A percentile compares a stretch with the other conserved stretches of the same genome.
Conservation (phyloP, 2,329 filamentous ascomycete genomes). For the Cercospora zeina region DNA sequence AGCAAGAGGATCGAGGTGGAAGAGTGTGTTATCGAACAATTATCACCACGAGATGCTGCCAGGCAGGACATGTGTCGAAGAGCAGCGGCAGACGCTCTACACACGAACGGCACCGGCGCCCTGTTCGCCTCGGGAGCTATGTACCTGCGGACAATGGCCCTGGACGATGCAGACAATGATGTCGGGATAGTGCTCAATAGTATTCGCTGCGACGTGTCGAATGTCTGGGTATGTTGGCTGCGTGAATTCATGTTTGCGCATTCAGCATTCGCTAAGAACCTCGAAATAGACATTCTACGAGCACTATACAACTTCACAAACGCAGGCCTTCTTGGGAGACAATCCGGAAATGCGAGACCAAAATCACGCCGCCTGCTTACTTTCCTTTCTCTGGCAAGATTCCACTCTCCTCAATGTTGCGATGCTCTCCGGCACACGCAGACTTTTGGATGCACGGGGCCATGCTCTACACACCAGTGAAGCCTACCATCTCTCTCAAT, state of each 20-base stretch:
- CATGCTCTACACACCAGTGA: neutral
- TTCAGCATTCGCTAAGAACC: neutral
- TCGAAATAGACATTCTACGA: neutral
- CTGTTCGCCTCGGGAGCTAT: slow-evolving; percentile 15
- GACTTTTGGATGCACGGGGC: neutral
- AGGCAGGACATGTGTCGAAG: neutral
- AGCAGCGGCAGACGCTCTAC: neutral
- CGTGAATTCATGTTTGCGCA: neutral
- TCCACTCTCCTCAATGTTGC: slow-evolving; percentile 12
- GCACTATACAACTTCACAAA: slow-evolving; percentile 2
- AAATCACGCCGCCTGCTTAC: neutral
- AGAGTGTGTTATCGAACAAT: neutral
- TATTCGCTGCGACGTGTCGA: slow-evolving; percentile 9
- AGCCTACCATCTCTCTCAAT: slow-evolving; percentile 9
- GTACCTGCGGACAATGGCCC: slow-evolving; percentile 11
- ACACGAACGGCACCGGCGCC: neutral
- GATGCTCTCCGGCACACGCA: slow-evolving; percentile 11
- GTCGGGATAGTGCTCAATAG: slow-evolving; percentile 14
- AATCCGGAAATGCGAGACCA: neutral
- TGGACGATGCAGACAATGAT: slow-evolving; percentile 19
- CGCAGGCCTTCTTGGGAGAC: slow-evolving; percentile 2
- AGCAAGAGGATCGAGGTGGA: neutral
- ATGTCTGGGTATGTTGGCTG: neutral
- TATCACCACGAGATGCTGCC: neutral
- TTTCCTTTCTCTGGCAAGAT: slow-evolving; percentile 11